Base-by-base conservation (phyloP, 768 basidiomycete genomes). In the Suillus occidentalis region DNA sequence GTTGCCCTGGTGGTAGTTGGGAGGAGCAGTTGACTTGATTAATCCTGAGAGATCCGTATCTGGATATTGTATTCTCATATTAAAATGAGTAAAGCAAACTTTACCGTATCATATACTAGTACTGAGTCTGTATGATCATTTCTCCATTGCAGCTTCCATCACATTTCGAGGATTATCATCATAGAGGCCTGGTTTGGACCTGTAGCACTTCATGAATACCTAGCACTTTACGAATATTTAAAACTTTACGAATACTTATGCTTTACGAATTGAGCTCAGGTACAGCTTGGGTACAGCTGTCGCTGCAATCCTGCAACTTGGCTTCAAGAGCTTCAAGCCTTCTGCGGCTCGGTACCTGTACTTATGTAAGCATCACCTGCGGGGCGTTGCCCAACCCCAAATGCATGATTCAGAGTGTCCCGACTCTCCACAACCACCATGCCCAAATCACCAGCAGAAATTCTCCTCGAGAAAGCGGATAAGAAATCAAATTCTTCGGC, bases 401-500 rank as follows among this genome's bases (percentile, higher is more conserved):
- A n/a, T 62, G 52, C 49, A 60, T 56, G 53, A 55, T 60, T 43
- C 39, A 60, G 67, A 55, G 67, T 68, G 63, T 50, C 65, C 62
- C 61, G 64, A 50, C 36, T 63, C 65, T 65, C 69, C 65, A 65
- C 65, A 62, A 78, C 71, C 67, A 91, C 90, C 88, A 85, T 88
- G 18, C 76, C 90, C 66, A 93, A 91, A 81, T 94, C 93, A 56
- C 83, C 85, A 68, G 94, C 88, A 2, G 88, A 94, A 75, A 76
- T 78, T 28, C 80, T 95, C 20, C 76, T 97, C 37, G 91, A 93
- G 69, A 92, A 92, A 73, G 97, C 96, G 1, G 90, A 97, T 75
- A 99, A 97, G 85, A 97, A 95, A 73, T 89, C 91, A 13, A 85
- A 81, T 65, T 90, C 94, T 0, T 91, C 93, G 1, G 76, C 83